Conservation (phyloP, 305 asterid species). For the Fraxinus dipetala region DNA sequence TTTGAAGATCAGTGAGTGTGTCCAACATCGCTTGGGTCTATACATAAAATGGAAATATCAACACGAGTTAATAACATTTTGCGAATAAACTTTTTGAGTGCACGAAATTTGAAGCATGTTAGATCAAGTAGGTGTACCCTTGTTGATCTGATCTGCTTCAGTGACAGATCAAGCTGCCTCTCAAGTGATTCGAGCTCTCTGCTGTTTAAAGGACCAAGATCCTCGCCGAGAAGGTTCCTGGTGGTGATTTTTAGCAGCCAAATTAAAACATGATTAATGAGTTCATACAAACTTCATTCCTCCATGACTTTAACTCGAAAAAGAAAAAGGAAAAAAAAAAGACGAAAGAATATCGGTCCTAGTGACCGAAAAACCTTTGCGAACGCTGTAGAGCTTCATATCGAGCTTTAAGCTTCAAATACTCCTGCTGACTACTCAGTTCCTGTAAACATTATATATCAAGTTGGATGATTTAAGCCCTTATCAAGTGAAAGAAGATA, state of each 20-base stretch:
- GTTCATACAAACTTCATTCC: background rate
- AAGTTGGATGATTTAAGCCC: background rate
- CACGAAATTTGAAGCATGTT: background rate
- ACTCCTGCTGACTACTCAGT: constrained; percentile 66
- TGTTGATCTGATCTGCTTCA: constrained; percentile 92
- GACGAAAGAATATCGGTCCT: background rate
- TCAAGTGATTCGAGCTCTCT: constrained; percentile 93
- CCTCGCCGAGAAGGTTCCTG: constrained; percentile 44
- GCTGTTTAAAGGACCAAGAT: constrained; percentile 91
- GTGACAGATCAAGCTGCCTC: constrained; percentile 88
- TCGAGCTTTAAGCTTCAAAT: constrained; percentile 60
- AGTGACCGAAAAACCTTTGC: constrained; percentile 39
- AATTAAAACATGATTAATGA: background rate
- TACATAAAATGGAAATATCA: background rate
- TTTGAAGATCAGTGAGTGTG: constrained; percentile 75
- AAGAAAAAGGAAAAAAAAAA: background rate
- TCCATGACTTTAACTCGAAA: background rate
- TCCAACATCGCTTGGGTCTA: constrained; percentile 94
- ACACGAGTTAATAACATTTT: background rate
- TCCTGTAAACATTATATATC: constrained; percentile 32
- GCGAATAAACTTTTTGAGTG: background rate
- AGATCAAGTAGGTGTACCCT: constrained; percentile 43
- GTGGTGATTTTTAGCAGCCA: background rate
- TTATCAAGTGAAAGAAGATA: background rate
- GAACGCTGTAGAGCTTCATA: constrained; percentile 59